phyloP scores from a whole-genome alignment of 345 rosid species.

The Moringa oleifera region DNA sequence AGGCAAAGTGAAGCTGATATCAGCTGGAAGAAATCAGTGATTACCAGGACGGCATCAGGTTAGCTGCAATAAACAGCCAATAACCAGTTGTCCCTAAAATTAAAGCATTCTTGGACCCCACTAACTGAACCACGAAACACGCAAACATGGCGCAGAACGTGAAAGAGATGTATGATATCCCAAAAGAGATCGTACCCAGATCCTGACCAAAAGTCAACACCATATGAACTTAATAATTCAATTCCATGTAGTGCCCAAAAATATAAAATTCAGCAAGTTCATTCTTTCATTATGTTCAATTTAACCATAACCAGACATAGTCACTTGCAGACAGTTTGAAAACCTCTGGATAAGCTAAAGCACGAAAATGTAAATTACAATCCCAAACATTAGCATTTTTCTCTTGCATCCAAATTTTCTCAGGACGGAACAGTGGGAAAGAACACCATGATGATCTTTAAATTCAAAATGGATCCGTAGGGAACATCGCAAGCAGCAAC shows the following conservation, averaged over 20 bases:
- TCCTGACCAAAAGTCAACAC: conserved; percentile 36
- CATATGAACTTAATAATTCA: conserved; percentile 3
- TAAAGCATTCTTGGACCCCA: conserved; percentile 83
- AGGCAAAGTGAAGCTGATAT: background rate
- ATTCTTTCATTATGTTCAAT: background rate
- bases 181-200: conserved; percentile 81
- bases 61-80: conserved; percentile 88
- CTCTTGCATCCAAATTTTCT: no score
- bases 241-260: background rate
- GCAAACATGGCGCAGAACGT: conserved; percentile 78
- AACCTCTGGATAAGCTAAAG: no score
- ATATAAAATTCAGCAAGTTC: background rate
- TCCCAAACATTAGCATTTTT: no score
- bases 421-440: no score
- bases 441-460: background rate
- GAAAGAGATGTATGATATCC: conserved; percentile 82
- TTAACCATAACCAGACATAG: background rate
- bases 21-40: conserved; percentile 2
- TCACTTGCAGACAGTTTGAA: background rate
- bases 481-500: background rate
- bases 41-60: conserved; percentile 82
- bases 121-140: conserved; percentile 64
- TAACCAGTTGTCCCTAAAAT: conserved; percentile 85
- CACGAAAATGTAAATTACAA: no score
- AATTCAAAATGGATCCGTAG: background rate